These are phyloP conservation scores for Coffea canephora DNA, from an alignment of 257 asterid genomes.

Conservation along the genomic window DNA sequence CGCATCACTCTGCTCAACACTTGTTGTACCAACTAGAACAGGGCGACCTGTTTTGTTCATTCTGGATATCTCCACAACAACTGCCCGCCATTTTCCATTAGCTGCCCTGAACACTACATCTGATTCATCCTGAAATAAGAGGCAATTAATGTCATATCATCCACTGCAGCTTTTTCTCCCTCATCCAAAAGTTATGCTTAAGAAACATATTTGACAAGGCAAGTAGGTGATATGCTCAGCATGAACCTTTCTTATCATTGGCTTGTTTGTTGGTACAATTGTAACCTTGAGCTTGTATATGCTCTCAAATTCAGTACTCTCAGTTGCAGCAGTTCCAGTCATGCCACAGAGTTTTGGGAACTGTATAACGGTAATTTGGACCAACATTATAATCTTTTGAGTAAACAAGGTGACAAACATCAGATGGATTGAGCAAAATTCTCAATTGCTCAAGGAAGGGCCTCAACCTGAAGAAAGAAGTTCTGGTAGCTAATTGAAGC, in stretches of 20 bases:
- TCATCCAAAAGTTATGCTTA: not conserved
- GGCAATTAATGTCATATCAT: not conserved
- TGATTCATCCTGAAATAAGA: conserved; percentile 73
- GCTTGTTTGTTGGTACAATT: conserved; percentile 95
- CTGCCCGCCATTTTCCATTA: conserved; percentile 95
- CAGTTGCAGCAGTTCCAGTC: conserved; percentile 99
- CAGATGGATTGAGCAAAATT: not conserved
- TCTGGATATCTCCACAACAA: conserved; percentile 94
- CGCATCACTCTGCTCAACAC: conserved; percentile 98
- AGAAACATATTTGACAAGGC: not conserved
- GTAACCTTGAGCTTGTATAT: conserved; percentile 98
- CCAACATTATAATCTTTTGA: conserved; percentile 25
- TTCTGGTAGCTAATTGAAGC: conserved; percentile 99
- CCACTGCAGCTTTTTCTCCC: not conserved
- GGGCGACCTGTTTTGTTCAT: conserved; percentile 97
- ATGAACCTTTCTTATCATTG: conserved; percentile 93
- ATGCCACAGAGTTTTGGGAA: conserved; percentile 99
- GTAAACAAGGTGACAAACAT: not conserved
- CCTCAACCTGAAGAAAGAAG: conserved; percentile 94
- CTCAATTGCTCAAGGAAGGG: conserved; percentile 18
- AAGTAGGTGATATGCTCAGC: conserved; percentile 21
- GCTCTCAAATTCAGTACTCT: conserved; percentile 94
- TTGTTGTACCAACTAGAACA: conserved; percentile 96
- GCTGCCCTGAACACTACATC: conserved; percentile 93
- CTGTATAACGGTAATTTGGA: conserved; percentile 43